phyloP scores from a whole-genome alignment of 768 basidiomycete species.

The Russula compacta region DNA sequence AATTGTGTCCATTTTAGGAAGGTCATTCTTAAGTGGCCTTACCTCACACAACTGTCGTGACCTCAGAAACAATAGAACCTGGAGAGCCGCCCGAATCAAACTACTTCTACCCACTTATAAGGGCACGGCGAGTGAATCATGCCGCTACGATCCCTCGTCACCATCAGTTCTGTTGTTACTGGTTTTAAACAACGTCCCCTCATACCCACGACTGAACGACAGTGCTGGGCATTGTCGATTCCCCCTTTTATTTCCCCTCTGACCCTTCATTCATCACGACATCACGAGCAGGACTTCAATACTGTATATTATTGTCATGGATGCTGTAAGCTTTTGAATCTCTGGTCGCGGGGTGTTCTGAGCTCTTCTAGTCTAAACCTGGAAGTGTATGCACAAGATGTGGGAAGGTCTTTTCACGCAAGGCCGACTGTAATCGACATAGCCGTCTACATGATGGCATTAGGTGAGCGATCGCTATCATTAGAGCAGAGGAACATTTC shows the following conservation, averaged over 20 bases:
- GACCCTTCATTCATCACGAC: neutral
- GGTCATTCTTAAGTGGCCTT: neutral
- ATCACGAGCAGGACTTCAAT: conserved; percentile 3
- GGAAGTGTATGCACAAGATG: conserved; percentile 27
- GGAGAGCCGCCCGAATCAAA: neutral
- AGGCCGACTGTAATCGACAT: conserved; percentile 56
- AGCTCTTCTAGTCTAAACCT: neutral
- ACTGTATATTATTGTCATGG: conserved; percentile 5
- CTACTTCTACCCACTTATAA: conserved; percentile 2
- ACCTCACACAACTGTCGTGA: neutral
- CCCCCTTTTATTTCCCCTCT: neutral
- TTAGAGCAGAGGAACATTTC: neutral
- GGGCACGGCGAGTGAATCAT: neutral
- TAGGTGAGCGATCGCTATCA: conserved; percentile 32
- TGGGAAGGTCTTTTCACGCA: conserved; percentile 42
- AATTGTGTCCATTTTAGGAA: neutral
- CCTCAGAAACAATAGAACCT: conserved; percentile 5
- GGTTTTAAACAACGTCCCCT: conserved; percentile 5
- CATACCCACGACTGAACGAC: conserved; percentile 6
- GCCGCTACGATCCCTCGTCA: neutral
- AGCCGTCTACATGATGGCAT: conserved; percentile 38
- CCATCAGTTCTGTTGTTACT: conserved; percentile 16
- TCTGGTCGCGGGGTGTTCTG: neutral
- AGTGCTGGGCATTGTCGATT: conserved; percentile 18
- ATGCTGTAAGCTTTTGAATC: neutral